Percentiles rank a stretch among this genome's conserved stretches.
phyloP scores from a whole-genome alignment of 2,329 filamentous ascomycete species.

The Epichloe coenophiala region DNA sequence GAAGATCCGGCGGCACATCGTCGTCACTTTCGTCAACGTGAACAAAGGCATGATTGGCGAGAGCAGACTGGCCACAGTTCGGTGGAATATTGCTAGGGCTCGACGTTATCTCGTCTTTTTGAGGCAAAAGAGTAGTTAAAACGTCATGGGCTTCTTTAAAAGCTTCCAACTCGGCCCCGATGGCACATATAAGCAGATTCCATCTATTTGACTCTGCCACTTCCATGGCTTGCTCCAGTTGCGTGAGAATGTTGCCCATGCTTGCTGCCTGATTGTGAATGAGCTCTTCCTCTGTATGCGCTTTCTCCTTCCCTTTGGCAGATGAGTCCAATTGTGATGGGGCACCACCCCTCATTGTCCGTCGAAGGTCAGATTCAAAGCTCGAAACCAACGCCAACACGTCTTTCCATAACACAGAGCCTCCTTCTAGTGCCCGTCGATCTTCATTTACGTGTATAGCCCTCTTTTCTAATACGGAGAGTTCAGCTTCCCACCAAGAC shows the following conservation, averaged over 20 bases:
- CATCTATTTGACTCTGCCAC: constrained; percentile 49
- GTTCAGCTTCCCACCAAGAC: constrained; percentile 56
- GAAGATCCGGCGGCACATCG: constrained; percentile 10
- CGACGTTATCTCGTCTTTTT: not conserved
- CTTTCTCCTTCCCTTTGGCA: constrained; percentile 18
- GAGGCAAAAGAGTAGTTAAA: constrained; percentile 18
- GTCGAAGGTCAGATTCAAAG: constrained; percentile 52
- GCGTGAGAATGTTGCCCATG: constrained; percentile 42
- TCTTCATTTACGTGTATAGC: constrained; percentile 47
- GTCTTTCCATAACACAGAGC: constrained; percentile 52
- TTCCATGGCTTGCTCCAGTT: constrained; percentile 39
- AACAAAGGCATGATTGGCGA: not conserved
- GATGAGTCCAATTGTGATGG: constrained; percentile 7
- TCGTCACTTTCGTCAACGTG: constrained; percentile 10
- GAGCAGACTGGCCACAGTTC: not conserved
- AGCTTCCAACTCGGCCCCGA: constrained; percentile 60
- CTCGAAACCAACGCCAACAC: constrained; percentile 43
- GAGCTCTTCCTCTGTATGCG: constrained; percentile 21
- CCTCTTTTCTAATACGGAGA: constrained; percentile 38
- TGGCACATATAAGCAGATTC: constrained; percentile 63
- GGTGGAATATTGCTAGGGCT: not conserved
- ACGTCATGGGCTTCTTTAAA: constrained; percentile 47
- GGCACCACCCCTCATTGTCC: constrained; percentile 30
- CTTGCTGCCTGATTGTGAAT: constrained; percentile 34
- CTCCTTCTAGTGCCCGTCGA: constrained; percentile 51